These are phyloP conservation scores for Tulasnella sp. DNA, from an alignment of 768 basidiomycete genomes.

Conservation along the genomic window DNA sequence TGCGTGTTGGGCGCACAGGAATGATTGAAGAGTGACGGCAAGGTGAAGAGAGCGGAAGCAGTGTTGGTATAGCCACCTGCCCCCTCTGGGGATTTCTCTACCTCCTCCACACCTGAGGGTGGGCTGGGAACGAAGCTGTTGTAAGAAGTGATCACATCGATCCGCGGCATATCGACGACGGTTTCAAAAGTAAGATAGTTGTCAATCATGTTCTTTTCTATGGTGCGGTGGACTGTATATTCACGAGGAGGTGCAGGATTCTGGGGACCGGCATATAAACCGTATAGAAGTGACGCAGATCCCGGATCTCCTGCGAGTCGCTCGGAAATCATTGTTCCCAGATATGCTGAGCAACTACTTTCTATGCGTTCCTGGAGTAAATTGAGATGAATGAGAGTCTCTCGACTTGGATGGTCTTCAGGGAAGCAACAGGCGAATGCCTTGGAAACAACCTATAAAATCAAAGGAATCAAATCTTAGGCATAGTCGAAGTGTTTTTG, in stretches of 20 bases:
- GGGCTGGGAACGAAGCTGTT: slow-evolving; percentile 22
- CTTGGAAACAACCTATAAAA: slow-evolving; percentile 22
- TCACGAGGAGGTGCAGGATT: slow-evolving; percentile 19
- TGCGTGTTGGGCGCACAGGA: slow-evolving; percentile 24
- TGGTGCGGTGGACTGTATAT: slow-evolving; percentile 16
- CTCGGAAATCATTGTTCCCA: slow-evolving; percentile 3
- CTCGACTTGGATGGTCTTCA: slow-evolving; percentile 15
- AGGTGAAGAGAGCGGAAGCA: slow-evolving; percentile 24
- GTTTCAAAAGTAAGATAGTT: slow-evolving; percentile 2
- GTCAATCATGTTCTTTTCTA: background rate
- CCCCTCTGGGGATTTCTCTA: background rate
- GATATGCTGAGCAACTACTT: slow-evolving; percentile 10
- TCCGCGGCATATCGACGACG: slow-evolving; percentile 23
- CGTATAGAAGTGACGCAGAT: slow-evolving; percentile 18
- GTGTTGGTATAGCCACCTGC: background rate
- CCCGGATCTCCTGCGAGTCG: slow-evolving; percentile 24
- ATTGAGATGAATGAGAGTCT: slow-evolving; percentile 5
- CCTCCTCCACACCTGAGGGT: too few relatives aligned
- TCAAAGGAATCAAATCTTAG: background rate
- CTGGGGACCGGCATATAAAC: slow-evolving; percentile 25
- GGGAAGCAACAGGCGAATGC: slow-evolving; percentile 23
- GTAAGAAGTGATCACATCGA: slow-evolving; percentile 23
- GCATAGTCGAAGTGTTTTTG: background rate
- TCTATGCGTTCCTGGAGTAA: slow-evolving; percentile 10
- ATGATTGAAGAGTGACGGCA: slow-evolving; percentile 31